Evolutionary conservation across 1,284 basidiomycete genomes (phyloP).

Genomic region (Leccinum variabile): DNA sequence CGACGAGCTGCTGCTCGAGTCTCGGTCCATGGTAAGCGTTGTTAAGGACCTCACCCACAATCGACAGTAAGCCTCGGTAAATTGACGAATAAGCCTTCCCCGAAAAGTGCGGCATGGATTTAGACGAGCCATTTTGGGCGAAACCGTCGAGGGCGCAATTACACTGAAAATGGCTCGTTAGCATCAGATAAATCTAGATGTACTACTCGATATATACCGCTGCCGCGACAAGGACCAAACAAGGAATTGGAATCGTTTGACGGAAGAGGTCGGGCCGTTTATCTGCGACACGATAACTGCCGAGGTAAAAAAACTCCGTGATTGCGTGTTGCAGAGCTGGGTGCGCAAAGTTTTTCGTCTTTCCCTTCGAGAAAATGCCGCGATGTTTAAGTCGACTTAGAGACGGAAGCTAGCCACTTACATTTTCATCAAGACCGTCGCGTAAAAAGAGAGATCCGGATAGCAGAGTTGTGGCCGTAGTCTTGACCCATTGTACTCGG

Average conservation of each 20-base stretch:
- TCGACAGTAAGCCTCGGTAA: not conserved
- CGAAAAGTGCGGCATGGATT: not conserved
- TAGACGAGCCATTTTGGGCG: not conserved
- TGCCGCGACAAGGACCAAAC: not conserved
- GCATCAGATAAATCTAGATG: not conserved
- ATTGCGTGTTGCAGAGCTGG: not conserved
- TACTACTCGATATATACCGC: not conserved
- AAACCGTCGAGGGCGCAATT: not conserved
- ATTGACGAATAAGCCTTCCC: not conserved
- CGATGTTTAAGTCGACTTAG: not conserved
- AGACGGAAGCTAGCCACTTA: not conserved
- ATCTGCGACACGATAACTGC: not conserved
- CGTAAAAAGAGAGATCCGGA: not conserved
- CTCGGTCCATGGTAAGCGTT: not conserved
- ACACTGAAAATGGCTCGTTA: not conserved
- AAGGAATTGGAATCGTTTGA: not conserved
- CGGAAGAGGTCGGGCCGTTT: constrained; percentile 1
- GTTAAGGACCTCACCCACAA: not conserved
- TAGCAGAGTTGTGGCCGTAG: not conserved
- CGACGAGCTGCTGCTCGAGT: not conserved
- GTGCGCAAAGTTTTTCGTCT: not conserved
- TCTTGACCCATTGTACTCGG: not conserved
- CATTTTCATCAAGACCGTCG: not conserved
- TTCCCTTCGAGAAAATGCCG: not conserved
- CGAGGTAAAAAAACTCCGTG: not conserved